Conservation (phyloP, 805 yeast genomes). For the Dipodascus albidus region DNA sequence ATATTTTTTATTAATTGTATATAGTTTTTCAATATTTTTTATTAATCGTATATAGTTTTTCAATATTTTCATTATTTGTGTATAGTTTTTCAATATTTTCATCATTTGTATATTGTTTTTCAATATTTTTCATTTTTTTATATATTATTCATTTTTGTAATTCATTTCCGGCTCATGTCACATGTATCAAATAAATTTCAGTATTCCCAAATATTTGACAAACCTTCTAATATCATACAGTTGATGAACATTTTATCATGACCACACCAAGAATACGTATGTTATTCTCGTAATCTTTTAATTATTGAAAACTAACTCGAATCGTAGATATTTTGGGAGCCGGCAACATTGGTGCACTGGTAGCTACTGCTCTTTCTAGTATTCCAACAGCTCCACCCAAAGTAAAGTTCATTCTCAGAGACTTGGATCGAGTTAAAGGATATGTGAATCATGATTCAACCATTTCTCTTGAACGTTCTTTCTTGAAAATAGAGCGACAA, state of each 20-base stretch:
- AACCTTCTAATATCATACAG: too few species aligned
- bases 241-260: too few species aligned
- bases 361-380: constrained; percentile 35
- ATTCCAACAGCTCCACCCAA: constrained; percentile 27
- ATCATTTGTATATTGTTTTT: neutral
- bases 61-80: neutral
- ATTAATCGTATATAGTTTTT: neutral
- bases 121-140: neutral
- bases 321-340: constrained; percentile 34
- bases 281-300: neutral
- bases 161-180: neutral
- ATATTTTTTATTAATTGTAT: neutral
- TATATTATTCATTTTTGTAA: neutral
- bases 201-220: neutral
- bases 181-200: neutral
- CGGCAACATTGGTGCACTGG: constrained; percentile 40
- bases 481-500: constrained; percentile 7
- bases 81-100: too few species aligned
- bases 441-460: constrained; percentile 33
- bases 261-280: neutral
- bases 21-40: neutral
- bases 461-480: constrained; percentile 21
- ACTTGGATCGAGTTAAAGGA: constrained; percentile 30
- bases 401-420: constrained; percentile 32
- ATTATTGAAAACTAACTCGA: neutral